Evolutionary conservation across 106 monocot genomes (phyloP), one percentile per base, ranked within the genome.

Genomic region (Narthecium ossifragum): DNA sequence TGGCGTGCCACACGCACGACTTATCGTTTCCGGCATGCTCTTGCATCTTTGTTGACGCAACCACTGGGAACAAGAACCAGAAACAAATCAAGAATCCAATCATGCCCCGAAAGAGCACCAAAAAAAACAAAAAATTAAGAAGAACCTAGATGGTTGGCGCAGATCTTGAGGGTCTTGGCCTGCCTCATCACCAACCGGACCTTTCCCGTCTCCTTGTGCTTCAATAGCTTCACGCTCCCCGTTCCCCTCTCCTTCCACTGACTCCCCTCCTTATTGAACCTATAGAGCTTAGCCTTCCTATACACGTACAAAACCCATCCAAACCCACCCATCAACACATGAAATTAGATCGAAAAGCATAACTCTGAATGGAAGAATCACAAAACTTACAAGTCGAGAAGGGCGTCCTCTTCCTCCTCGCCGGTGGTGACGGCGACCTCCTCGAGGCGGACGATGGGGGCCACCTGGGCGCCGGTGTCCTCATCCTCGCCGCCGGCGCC

Each of bases 111-210:
- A 4, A 20, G 37, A 0, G 36, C 23, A 29, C 37, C 4, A 57
- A 46, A 52, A 50, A 22, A 24, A 10, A 30, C 10, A 40, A 49
- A 63, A 31, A n/a, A 22, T 29, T 20, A 17, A 46, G 15, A 27
- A 37, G 49, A 25, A 88, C 93, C 80, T 25, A 83, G 64, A 49
- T 94, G 93, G 51, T 94, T 94, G 30, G 93, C 93, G 30, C 93
- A 94, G 82, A 94, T 94, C 77, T 94, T 94, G 39, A 94, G 93
- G 4, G 93, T 94, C 78, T 89, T 94, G 17, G 81, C 63, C 75
- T 94, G 88, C 52, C 93, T 70, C 93, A 94, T 89, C 9, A 89
- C 85, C 65, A 94, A 58, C 25, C 93, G 79, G 36, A 88, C 83
- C 75, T 94, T 94, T 18, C 69, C 57, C 6, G 74, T 83, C 59